These are phyloP conservation scores for Grigorovia transvaalensis DNA, from an alignment of 805 yeast genomes.

Conservation along the genomic window DNA sequence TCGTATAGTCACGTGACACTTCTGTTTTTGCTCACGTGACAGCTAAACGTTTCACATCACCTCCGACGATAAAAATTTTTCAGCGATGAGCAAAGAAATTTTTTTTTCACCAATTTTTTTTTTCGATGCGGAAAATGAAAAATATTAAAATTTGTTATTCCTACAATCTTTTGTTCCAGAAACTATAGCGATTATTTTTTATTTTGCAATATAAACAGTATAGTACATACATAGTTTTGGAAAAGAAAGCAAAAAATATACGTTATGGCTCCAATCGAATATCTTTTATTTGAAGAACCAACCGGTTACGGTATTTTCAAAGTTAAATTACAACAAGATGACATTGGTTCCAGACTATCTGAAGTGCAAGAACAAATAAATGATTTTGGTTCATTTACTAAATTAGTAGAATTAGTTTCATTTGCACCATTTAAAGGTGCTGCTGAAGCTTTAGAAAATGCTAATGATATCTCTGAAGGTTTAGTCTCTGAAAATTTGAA, in stretches of 20 bases:
- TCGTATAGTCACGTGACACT: no score
- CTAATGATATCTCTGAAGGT: conserved; percentile 96
- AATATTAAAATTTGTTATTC: background rate
- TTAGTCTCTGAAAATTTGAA: conserved; percentile 87
- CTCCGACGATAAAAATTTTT: conserved; percentile 1
- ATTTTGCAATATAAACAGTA: no score
- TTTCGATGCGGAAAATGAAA: background rate
- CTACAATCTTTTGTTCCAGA: background rate
- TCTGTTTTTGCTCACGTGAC: background rate
- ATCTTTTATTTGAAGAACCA: conserved; percentile 93
- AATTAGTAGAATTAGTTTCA: conserved; percentile 84
- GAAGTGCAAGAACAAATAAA: conserved; percentile 88
- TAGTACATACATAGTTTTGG: background rate
- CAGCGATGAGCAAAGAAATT: conserved; percentile 2
- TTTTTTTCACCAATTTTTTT: background rate
- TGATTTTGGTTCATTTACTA: conserved; percentile 80
- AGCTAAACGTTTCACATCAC: background rate
- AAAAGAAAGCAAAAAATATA: background rate
- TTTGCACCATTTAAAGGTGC: conserved; percentile 99
- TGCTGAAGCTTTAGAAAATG: conserved; percentile 97
- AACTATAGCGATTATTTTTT: no score
- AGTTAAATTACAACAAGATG: conserved; percentile 88
- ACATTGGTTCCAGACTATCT: conserved; percentile 78
- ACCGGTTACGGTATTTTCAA: conserved; percentile 96
- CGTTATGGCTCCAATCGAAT: conserved; percentile 69